phyloP scores from a whole-genome alignment of 2,329 filamentous ascomycete species.

The Claviceps sp. region DNA sequence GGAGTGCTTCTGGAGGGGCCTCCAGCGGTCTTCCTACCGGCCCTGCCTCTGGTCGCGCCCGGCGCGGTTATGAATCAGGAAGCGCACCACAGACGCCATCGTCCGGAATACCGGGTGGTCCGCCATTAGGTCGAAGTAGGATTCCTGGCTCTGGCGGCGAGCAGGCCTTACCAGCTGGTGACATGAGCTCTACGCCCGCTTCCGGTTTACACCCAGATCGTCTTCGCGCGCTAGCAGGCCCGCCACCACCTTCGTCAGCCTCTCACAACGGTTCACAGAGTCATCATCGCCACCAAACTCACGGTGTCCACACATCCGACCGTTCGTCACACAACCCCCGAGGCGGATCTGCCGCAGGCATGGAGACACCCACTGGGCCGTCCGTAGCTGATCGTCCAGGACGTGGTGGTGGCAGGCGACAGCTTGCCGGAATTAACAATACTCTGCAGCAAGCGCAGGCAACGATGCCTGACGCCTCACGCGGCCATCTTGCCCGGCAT shows the following conservation, averaged over 20 bases:
- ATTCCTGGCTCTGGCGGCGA: constrained; percentile 20
- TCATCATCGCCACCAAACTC: constrained; percentile 15
- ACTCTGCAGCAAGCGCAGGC: constrained; percentile 39
- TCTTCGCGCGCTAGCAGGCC: constrained; percentile 29
- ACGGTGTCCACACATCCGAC: constrained; percentile 14
- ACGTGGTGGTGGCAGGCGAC: constrained; percentile 31
- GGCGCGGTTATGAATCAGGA: constrained; percentile 29
- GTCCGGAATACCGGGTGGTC: constrained; percentile 13
- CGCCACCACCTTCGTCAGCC: constrained; percentile 11
- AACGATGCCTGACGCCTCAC: constrained; percentile 24
- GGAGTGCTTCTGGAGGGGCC: constrained; percentile 13
- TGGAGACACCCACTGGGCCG: constrained; percentile 21
- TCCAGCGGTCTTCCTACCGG: constrained; percentile 42
- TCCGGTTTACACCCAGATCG: constrained; percentile 36
- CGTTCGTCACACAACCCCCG: constrained; percentile 10
- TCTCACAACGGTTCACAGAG: constrained; percentile 18
- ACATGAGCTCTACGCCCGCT: constrained; percentile 11
- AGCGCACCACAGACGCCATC: constrained; percentile 17
- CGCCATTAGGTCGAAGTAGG: constrained; percentile 28
- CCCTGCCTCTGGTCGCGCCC: constrained; percentile 34
- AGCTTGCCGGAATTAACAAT: constrained; percentile 46
- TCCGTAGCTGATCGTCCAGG: constrained; percentile 22
- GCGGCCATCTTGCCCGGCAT: constrained; percentile 20
- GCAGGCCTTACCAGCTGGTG: constrained; percentile 12
- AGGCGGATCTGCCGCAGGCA: constrained; percentile 12